Conservation (phyloP, 2,329 filamentous ascomycete species). For the Penicillium concentricum region DNA sequence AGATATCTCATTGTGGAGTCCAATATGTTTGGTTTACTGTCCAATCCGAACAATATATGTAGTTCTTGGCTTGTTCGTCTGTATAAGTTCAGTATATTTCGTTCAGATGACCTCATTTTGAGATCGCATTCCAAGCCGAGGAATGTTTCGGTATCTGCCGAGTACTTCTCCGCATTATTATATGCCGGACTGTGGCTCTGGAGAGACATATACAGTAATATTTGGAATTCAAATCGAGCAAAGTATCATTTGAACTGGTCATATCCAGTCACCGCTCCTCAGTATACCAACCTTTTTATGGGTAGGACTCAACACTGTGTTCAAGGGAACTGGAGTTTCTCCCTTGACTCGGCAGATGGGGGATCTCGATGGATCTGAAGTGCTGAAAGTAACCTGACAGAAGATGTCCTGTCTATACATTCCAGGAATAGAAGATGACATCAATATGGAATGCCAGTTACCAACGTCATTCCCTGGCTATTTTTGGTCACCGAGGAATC, state of each 20-base stretch:
- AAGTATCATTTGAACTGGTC: neutral
- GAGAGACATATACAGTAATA: too few species aligned
- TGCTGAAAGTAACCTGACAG: neutral
- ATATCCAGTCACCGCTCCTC: neutral
- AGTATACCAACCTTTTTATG: neutral
- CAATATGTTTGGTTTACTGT: neutral
- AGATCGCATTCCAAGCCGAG: neutral
- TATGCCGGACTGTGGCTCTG: neutral
- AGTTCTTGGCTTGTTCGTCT: neutral
- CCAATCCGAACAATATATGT: neutral
- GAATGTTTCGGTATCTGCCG: constrained; percentile 1
- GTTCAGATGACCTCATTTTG: neutral
- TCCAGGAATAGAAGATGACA: constrained; percentile 1
- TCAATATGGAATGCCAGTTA: constrained; percentile 8
- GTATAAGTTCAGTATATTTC: too few species aligned
- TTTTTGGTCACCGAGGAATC: neutral
- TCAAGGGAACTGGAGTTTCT: neutral
- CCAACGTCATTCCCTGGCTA: constrained; percentile 9
- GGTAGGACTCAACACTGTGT: neutral
- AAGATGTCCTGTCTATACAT: neutral
- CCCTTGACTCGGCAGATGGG: neutral
- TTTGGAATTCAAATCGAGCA: too few species aligned
- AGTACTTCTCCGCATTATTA: neutral
- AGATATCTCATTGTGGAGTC: too few species aligned
- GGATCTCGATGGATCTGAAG: neutral